A percentile compares a stretch with the other conserved stretches of the same genome.
Evolutionary conservation across 1,284 basidiomycete species (phyloP).

Genomic region (Coniferiporia weirii): DNA sequence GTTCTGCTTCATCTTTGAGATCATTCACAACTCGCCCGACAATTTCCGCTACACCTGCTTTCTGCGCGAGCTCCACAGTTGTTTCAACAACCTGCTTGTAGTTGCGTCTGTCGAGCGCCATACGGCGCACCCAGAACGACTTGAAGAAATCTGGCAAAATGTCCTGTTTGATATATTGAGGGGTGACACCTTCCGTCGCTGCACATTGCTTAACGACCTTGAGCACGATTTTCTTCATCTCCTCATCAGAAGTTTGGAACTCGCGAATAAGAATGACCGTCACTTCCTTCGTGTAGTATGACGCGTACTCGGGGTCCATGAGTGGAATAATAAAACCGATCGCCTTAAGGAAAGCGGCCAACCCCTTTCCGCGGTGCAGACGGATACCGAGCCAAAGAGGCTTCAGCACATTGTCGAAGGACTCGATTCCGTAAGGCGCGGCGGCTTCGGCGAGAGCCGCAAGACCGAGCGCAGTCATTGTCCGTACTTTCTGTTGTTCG

Average conservation of each 20-base stretch:
- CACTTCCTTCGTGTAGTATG: slow-evolving; percentile 96
- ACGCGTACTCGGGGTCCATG: slow-evolving; percentile 99
- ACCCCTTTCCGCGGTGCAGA: slow-evolving; percentile 95
- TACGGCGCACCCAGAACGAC: slow-evolving; percentile 95
- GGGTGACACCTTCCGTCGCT: slow-evolving; percentile 93
- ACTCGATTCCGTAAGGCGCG: slow-evolving; percentile 99
- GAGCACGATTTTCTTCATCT: slow-evolving; percentile 99
- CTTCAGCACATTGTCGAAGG: slow-evolving; percentile 97
- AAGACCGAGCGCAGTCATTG: slow-evolving; percentile 97
- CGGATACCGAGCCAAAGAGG: slow-evolving; percentile 98
- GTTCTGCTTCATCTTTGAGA: slow-evolving; percentile 94
- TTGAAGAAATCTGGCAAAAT: slow-evolving; percentile 99
- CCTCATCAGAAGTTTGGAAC: slow-evolving; percentile 99
- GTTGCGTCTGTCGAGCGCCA: slow-evolving; percentile 96
- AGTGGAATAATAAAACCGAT: slow-evolving; percentile 99
- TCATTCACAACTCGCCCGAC: slow-evolving; percentile 94
- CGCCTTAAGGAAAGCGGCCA: slow-evolving; percentile 97
- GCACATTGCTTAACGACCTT: slow-evolving; percentile 99
- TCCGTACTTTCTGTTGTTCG: slow-evolving; percentile 98
- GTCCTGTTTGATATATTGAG: slow-evolving; percentile 92
- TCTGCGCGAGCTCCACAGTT: slow-evolving; percentile 95
- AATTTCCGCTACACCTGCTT: slow-evolving; percentile 94
- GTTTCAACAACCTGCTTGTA: slow-evolving; percentile 98
- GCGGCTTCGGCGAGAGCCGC: slow-evolving; percentile 96
- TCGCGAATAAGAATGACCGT: slow-evolving; percentile 98